These are phyloP conservation scores for Cryptococcus sp. DNA, from an alignment of 1,284 basidiomycete genomes.

Conservation along the genomic window DNA sequence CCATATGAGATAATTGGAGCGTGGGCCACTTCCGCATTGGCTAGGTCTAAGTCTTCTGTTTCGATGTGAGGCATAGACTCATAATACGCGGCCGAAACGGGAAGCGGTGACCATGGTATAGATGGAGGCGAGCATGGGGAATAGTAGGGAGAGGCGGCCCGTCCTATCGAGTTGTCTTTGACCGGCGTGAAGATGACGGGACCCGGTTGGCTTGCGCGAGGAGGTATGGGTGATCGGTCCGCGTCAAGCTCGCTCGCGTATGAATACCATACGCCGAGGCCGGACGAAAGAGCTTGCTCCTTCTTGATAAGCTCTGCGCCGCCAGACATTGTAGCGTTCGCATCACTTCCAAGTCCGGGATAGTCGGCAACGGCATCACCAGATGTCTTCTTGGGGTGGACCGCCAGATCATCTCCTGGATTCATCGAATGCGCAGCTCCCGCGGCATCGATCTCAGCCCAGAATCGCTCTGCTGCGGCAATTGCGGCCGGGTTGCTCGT, in stretches of 20 bases:
- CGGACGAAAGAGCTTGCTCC: neutral
- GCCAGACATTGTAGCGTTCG: neutral
- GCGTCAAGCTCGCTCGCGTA: neutral
- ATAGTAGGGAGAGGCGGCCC: neutral
- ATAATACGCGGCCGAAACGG: too few species aligned
- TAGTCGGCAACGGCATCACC: neutral
- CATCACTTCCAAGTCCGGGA: neutral
- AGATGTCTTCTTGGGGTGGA: too few species aligned
- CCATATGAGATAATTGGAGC: too few species aligned
- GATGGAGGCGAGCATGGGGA: too few species aligned
- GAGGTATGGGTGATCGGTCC: too few species aligned
- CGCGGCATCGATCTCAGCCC: neutral
- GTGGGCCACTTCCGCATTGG: too few species aligned
- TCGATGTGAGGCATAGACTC: too few species aligned
- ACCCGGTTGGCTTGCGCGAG: too few species aligned
- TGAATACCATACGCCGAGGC: slow-evolving; percentile 15
- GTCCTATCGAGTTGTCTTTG: neutral
- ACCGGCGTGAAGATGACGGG: too few species aligned
- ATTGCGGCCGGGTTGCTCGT: neutral
- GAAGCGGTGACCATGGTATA: too few species aligned
- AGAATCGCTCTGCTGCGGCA: neutral
- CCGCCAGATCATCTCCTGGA: neutral
- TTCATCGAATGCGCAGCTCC: neutral
- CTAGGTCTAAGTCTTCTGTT: too few species aligned
- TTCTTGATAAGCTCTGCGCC: neutral